phyloP scores from a whole-genome alignment of 805 yeast genomes.

The Candida nonsorbophila region DNA sequence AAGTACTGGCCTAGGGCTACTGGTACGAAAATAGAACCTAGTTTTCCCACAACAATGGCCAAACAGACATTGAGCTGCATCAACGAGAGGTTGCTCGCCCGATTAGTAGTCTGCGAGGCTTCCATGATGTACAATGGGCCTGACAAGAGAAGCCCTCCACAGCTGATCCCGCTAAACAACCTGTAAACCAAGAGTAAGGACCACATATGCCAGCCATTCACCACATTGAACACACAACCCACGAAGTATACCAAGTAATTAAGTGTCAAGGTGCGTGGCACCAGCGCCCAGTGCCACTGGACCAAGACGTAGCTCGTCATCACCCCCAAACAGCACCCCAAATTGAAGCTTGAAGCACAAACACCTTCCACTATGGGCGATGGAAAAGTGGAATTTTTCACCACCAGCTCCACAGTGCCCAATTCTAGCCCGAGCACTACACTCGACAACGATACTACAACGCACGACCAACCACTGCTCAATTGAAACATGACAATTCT shows the following conservation, averaged over 20 bases:
- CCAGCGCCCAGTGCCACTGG: too few relatives aligned
- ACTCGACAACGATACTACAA: conserved; percentile 4
- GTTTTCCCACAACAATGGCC: conserved; percentile 18
- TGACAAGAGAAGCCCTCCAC: conserved; percentile 19
- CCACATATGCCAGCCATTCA: too few relatives aligned
- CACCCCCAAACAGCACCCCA: too few relatives aligned
- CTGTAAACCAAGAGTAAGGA: conserved; percentile 8
- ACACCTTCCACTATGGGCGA: too few relatives aligned
- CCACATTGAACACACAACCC: too few relatives aligned
- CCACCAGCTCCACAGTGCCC: too few relatives aligned
- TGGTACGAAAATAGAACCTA: conserved; percentile 4
- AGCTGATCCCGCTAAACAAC: conserved; percentile 14
- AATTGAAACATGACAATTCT: too few relatives aligned
- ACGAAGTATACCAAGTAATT: too few relatives aligned
- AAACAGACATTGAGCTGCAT: conserved; percentile 19
- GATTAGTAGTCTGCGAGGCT: conserved; percentile 8
- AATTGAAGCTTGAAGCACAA: conserved; percentile 16
- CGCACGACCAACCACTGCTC: conserved; percentile 3
- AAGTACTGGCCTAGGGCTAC: conserved; percentile 4
- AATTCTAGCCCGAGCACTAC: conserved; percentile 9
- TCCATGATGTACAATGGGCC: conserved; percentile 19
- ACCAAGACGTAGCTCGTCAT: too few relatives aligned
- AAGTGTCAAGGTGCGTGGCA: too few relatives aligned
- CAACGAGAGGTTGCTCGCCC: conserved; percentile 14
- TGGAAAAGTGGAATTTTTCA: too few relatives aligned